These are phyloP conservation scores for Thecaphora thlaspeos DNA, from an alignment of 1,284 basidiomycete genomes.

Conservation along the genomic window DNA sequence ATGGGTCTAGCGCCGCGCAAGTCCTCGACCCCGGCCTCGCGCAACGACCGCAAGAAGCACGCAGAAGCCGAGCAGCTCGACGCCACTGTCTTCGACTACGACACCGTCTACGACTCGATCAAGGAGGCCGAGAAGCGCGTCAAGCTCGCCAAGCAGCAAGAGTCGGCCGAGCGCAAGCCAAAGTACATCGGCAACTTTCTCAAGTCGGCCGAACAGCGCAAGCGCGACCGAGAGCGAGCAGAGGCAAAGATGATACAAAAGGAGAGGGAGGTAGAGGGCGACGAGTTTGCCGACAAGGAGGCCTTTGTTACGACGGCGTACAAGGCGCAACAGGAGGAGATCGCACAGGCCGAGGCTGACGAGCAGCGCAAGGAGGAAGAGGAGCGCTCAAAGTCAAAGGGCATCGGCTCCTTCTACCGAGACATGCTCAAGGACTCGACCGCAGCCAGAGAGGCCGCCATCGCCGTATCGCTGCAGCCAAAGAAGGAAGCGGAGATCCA, in stretches of 20 bases:
- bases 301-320: conserved; percentile 96
- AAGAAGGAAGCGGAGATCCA: conserved; percentile 1
- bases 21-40: conserved; percentile 31
- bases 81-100: conserved; percentile 86
- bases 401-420: conserved; percentile 62
- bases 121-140: conserved; percentile 75
- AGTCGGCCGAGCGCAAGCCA: conserved; percentile 68
- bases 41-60: conserved; percentile 30
- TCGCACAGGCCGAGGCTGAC: conserved; percentile 70
- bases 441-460: conserved; percentile 45
- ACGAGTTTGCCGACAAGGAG: conserved; percentile 91
- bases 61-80: conserved; percentile 74
- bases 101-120: conserved; percentile 94
- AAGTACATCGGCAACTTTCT: conserved; percentile 88
- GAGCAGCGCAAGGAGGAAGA: conserved; percentile 79
- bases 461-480: conserved; percentile 22
- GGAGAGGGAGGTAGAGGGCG: conserved; percentile 88
- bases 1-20: conserved; percentile 13
- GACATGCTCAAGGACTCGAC: conserved; percentile 47
- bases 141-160: conserved; percentile 64
- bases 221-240: conserved; percentile 83
- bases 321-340: conserved; percentile 91
- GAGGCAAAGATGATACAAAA: conserved; percentile 97
- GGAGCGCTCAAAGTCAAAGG: conserved; percentile 75
- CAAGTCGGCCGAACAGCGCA: conserved; percentile 78